Conservation (phyloP, 2,329 filamentous ascomycete genomes). For the Drechslera avenae region DNA sequence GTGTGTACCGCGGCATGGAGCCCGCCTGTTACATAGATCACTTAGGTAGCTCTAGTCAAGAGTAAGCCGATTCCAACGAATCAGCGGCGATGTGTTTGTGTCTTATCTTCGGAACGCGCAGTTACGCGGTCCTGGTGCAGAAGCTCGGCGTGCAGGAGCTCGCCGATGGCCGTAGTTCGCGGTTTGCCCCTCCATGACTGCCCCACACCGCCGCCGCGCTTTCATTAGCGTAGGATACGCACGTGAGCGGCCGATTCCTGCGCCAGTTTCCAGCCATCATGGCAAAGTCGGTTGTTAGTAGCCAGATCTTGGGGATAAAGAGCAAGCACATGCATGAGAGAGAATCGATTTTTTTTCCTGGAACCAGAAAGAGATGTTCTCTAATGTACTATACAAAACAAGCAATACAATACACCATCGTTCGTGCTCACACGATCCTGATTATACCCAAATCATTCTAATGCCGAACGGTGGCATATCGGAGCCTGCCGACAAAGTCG, state of each 20-base stretch:
- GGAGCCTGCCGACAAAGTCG: slow-evolving; percentile 1
- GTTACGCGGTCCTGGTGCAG: slow-evolving; percentile 9
- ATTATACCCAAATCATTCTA: not conserved
- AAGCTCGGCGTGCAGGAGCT: slow-evolving; percentile 31
- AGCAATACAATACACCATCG: not conserved
- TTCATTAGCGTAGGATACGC: not conserved
- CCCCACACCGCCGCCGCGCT: slow-evolving; percentile 6
- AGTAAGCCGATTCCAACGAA: slow-evolving; percentile 14
- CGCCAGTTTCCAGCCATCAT: not conserved
- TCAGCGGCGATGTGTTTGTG: slow-evolving; percentile 15
- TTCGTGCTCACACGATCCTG: not conserved
- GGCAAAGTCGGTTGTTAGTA: slow-evolving; percentile 6
- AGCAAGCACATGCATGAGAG: too few species aligned
- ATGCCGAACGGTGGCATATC: not conserved
- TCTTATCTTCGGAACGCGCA: slow-evolving; percentile 19
- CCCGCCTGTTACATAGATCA: slow-evolving; percentile 3
- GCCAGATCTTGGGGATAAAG: too few species aligned
- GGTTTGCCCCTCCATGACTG: slow-evolving; percentile 15
- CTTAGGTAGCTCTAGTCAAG: not conserved
- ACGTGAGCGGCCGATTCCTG: slow-evolving; percentile 7
- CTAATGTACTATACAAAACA: slow-evolving; percentile 13
- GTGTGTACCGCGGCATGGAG: slow-evolving; percentile 8
- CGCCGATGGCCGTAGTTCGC: slow-evolving; percentile 31
- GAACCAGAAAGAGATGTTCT: not conserved
- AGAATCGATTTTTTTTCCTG: too few species aligned